These are phyloP conservation scores for Ceratobasidium sp. DNA, from an alignment of 1,284 basidiomycete genomes.

Conservation along the genomic window DNA sequence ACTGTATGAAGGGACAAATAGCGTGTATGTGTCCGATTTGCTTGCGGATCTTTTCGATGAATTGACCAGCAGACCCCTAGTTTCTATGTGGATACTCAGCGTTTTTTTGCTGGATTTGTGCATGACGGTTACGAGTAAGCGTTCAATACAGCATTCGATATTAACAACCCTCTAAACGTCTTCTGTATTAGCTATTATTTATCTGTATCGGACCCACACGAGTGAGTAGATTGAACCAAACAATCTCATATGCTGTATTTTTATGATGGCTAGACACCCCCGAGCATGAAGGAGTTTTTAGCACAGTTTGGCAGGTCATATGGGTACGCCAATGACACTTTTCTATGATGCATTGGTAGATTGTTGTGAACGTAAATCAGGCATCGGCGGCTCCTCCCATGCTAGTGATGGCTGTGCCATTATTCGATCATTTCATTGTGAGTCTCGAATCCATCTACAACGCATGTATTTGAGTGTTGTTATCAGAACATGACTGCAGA, in stretches of 20 bases:
- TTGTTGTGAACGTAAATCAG: background rate
- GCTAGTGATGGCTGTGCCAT: background rate
- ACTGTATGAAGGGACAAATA: no score
- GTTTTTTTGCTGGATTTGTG: slow-evolving; percentile 22
- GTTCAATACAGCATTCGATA: no score
- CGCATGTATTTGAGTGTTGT: background rate
- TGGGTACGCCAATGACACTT: slow-evolving; percentile 2
- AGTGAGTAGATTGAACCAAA: background rate
- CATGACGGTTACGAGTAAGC: slow-evolving; percentile 20
- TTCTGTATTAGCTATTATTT: slow-evolving; percentile 11
- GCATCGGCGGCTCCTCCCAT: slow-evolving; percentile 19
- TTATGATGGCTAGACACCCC: background rate
- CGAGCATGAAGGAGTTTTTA: background rate
- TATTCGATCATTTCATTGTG: slow-evolving; percentile 12
- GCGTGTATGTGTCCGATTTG: no score
- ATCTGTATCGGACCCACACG: background rate
- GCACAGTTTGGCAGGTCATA: slow-evolving; percentile 32
- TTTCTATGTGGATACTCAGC: slow-evolving; percentile 19
- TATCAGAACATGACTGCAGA: background rate
- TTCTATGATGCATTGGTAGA: background rate
- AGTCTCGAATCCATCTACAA: no score
- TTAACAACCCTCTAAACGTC: background rate
- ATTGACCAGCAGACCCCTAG: background rate
- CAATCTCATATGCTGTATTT: no score
- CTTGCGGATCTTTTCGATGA: no score